Evolutionary conservation across 2,329 filamentous ascomycete genomes (phyloP).

Genomic region (Fonsecaea nubica): DNA sequence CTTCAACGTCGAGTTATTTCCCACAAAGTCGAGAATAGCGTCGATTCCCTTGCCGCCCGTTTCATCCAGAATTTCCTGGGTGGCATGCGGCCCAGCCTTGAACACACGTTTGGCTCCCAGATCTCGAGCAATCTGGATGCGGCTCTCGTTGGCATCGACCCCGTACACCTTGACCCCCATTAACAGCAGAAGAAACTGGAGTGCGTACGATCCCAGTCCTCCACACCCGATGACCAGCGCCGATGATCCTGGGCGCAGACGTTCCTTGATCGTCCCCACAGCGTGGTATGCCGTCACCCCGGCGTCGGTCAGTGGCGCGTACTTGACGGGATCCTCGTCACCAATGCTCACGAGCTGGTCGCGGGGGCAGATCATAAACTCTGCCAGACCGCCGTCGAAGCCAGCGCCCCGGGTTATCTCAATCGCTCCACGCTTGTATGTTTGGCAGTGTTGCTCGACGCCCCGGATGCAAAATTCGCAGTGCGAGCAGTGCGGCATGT

Average conservation of each 20-base stretch:
- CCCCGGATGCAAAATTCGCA: conserved; percentile 34
- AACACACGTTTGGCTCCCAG: conserved; percentile 22
- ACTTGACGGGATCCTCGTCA: conserved; percentile 26
- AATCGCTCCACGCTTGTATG: conserved; percentile 27
- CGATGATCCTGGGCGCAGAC: conserved; percentile 25
- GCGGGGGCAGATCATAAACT: conserved; percentile 32
- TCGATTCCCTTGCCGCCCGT: conserved; percentile 30
- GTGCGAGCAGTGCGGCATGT: conserved; percentile 33
- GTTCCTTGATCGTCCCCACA: conserved; percentile 23
- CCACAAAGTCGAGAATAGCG: conserved; percentile 33
- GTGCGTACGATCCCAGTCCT: conserved; percentile 27
- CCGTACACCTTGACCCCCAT: conserved; percentile 25
- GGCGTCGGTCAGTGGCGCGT: conserved; percentile 32
- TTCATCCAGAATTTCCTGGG: conserved; percentile 22
- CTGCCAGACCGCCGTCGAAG: conserved; percentile 31
- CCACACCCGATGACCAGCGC: conserved; percentile 29
- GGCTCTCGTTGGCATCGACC: conserved; percentile 16
- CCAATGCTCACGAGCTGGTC: conserved; percentile 30
- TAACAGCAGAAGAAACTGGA: conserved; percentile 29
- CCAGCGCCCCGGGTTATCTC: conserved; percentile 30
- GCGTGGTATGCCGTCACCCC: conserved; percentile 32
- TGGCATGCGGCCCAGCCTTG: conserved; percentile 18
- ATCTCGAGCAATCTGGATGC: conserved; percentile 28
- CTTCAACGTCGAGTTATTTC: conserved; percentile 20
- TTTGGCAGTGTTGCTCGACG: conserved; percentile 28